A percentile compares a stretch with the other conserved stretches of the same genome.
Evolutionary conservation across 352 stramenopile species (phyloP).

Genomic region (Elongisporangium anandrum): DNA sequence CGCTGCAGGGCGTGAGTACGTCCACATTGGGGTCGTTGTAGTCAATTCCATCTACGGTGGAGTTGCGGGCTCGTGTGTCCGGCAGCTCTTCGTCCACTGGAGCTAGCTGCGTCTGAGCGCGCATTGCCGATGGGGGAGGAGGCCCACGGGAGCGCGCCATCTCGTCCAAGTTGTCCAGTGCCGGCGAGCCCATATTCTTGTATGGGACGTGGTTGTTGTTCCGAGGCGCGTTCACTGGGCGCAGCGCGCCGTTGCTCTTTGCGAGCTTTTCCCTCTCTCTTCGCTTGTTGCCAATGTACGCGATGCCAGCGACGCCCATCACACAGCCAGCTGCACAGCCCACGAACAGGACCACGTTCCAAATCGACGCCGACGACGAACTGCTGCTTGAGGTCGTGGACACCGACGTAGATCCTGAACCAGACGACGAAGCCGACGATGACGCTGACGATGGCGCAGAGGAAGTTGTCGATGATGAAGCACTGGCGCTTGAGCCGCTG

Average conservation of each 20-base stretch:
- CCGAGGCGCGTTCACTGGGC: background rate
- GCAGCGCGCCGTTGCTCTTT: background rate
- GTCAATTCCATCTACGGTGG: constrained; percentile 11
- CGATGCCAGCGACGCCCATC: background rate
- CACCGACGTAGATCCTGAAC: background rate
- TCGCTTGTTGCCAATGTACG: background rate
- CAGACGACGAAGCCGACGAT: background rate
- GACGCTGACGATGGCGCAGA: background rate
- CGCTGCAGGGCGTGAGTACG: constrained; percentile 52
- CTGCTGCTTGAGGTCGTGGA: background rate
- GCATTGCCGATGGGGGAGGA: background rate
- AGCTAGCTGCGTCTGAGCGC: background rate
- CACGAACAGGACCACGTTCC: background rate
- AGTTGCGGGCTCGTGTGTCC: background rate
- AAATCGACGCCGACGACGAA: background rate
- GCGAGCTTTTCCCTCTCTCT: background rate
- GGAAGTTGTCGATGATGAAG: background rate
- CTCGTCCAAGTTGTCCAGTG: background rate
- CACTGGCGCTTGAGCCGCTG: background rate
- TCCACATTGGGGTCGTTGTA: constrained; percentile 51
- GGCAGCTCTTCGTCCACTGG: background rate
- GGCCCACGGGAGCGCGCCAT: background rate
- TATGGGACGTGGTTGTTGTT: background rate
- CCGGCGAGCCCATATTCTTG: background rate
- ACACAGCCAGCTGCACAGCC: background rate